Evolutionary conservation across 2,329 filamentous ascomycete genomes (phyloP).

Genomic region (Blumeria graminis): DNA sequence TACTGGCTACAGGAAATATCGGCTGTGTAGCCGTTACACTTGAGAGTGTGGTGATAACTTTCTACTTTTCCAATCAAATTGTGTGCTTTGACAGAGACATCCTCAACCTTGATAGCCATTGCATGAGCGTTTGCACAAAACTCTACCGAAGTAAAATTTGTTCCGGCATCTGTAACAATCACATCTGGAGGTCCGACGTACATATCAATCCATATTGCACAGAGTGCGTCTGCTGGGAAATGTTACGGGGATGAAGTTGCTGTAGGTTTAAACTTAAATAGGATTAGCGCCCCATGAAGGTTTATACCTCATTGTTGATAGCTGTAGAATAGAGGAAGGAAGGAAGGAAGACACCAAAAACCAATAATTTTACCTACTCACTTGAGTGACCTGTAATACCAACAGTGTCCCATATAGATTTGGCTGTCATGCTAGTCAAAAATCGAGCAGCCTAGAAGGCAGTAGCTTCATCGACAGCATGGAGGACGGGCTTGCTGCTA

Average conservation of each 20-base stretch:
- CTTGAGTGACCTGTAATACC: too few species aligned
- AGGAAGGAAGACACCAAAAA: too few species aligned
- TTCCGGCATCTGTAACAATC: neutral
- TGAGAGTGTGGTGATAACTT: neutral
- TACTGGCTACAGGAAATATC: too few species aligned
- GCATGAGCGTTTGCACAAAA: neutral
- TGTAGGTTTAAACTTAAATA: too few species aligned
- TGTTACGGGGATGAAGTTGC: too few species aligned
- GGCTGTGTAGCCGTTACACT: neutral
- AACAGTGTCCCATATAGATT: slow-evolving; percentile 1
- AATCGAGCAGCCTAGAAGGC: neutral
- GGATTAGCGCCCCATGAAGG: too few species aligned
- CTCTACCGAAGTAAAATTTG: slow-evolving; percentile 3
- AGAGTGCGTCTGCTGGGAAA: too few species aligned
- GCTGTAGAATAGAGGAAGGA: too few species aligned
- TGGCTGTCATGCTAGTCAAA: neutral
- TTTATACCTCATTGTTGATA: too few species aligned
- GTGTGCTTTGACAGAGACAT: neutral
- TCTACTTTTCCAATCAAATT: slow-evolving; percentile 3
- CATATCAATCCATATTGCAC: slow-evolving; percentile 2
- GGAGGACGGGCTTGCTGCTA: neutral
- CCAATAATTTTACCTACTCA: too few species aligned
- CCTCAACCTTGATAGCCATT: neutral
- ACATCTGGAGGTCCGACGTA: slow-evolving; percentile 3
- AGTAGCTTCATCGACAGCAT: slow-evolving; percentile 2